phyloP scores from a whole-genome alignment of 306 rosid species.

The Lathyrus oleraceus region DNA sequence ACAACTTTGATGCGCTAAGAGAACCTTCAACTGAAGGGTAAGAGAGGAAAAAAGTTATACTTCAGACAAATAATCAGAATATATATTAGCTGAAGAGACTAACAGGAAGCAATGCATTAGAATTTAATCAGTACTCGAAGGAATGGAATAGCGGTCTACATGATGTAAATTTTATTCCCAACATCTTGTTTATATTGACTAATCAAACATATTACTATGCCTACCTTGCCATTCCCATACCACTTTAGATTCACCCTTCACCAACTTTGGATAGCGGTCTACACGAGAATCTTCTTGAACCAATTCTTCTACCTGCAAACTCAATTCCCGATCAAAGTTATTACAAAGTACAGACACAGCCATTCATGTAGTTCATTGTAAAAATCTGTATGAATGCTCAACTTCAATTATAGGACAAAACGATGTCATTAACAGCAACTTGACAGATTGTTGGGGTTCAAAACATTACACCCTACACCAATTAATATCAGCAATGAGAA shows the following conservation, averaged over 20 bases:
- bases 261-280: slow-evolving; percentile 82
- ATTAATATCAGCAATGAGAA: slow-evolving; percentile 22
- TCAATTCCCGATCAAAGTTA: slow-evolving; percentile 21
- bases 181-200: slow-evolving; percentile 15
- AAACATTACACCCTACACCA: slow-evolving; percentile 16
- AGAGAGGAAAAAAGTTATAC: slow-evolving; percentile 7
- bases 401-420: background rate
- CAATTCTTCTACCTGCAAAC: slow-evolving; percentile 78
- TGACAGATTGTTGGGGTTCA: slow-evolving; percentile 14
- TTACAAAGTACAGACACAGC: background rate
- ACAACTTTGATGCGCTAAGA: slow-evolving; percentile 65
- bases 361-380: slow-evolving; percentile 5
- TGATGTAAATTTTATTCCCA: slow-evolving; percentile 3
- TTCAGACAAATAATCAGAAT: slow-evolving; percentile 4
- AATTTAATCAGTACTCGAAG: slow-evolving; percentile 18
- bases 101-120: background rate
- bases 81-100: slow-evolving; percentile 11
- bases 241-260: slow-evolving; percentile 89
- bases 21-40: slow-evolving; percentile 79
- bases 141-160: slow-evolving; percentile 9
- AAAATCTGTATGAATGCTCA: slow-evolving; percentile 17
- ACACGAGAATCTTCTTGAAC: slow-evolving; percentile 89
- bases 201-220: slow-evolving; percentile 1
- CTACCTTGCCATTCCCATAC: slow-evolving; percentile 95
- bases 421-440: slow-evolving; percentile 17